These are phyloP conservation scores for Eustoma russellianum DNA, from an alignment of 257 asterid genomes.

Conservation along the genomic window DNA sequence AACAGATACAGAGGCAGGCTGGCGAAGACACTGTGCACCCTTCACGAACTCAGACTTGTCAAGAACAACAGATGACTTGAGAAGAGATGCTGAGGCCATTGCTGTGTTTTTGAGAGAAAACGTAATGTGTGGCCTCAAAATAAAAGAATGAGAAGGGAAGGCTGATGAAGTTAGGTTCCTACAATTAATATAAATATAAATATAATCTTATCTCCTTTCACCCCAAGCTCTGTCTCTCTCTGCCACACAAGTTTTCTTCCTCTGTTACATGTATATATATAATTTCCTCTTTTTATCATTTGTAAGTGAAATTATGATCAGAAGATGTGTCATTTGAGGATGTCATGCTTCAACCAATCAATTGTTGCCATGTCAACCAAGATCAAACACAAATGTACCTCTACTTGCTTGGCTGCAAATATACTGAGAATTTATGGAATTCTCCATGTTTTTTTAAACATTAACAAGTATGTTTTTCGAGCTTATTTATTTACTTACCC, in stretches of 20 bases:
- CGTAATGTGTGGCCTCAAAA: too few species aligned
- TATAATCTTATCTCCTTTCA: constrained; percentile 41
- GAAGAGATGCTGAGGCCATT: constrained; percentile 90
- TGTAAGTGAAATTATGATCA: constrained; percentile 17
- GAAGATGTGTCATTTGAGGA: constrained; percentile 68
- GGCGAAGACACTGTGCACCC: constrained; percentile 67
- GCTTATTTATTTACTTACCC: background rate
- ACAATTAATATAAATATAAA: too few species aligned
- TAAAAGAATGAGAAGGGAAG: too few species aligned
- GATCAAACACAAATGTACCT: constrained; percentile 2
- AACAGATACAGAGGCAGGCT: constrained; percentile 32
- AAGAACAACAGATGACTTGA: constrained; percentile 65
- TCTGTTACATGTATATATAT: constrained; percentile 5
- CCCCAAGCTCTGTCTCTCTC: constrained; percentile 18
- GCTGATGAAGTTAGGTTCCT: too few species aligned
- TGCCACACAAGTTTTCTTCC: constrained; percentile 32
- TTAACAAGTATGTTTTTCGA: background rate
- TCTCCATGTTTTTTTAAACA: constrained; percentile 15
- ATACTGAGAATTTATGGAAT: constrained; percentile 31
- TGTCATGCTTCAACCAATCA: constrained; percentile 45
- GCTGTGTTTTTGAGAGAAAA: constrained; percentile 1
- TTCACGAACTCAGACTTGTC: constrained; percentile 72
- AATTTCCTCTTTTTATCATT: too few species aligned
- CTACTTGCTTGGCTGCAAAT: constrained; percentile 29
- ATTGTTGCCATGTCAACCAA: constrained; percentile 24